Base-by-base conservation (phyloP, 2,329 filamentous ascomycete species). In the Thelonectria olida region DNA sequence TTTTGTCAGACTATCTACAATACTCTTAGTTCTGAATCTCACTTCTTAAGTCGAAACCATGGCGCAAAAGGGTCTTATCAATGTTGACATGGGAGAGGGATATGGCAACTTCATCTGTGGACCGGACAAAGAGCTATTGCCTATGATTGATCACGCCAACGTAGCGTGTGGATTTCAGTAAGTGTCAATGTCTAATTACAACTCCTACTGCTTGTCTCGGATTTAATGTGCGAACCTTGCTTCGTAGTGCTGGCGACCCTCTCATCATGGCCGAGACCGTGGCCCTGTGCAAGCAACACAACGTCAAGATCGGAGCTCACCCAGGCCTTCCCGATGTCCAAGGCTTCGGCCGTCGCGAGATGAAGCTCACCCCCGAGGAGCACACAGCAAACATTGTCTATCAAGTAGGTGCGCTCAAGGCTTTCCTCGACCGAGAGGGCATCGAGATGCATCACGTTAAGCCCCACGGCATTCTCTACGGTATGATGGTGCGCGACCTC, bases 131-230 rank as follows among this genome's bases (percentile, higher is more conserved):
- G 84, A 88, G 56, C 74, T 89, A 10, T 81, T 89, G 38, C 85
- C 85, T 4, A 74, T 87, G 59, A 86, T 88, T 63, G 85, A 88
- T 68, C 80, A 85, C 71, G 86, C 86, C 34, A 88, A 88, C 66
- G 73, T 88, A 9, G 86, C 86, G 12, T 88, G 85, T 65, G 84
- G 84, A 8, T 85, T 86, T 62, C 85, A 87, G 69, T 67, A 51
- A 64, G 66, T 61, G n/a, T n/a, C n/a, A n/a, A n/a, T n/a, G n/a
- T n/a, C n/a, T n/a, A n/a, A n/a, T n/a, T n/a, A n/a, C n/a, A n/a
- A n/a, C n/a, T n/a, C n/a, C n/a, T n/a, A n/a, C n/a, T n/a, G n/a
- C n/a, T n/a, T n/a, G n/a, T n/a, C n/a, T n/a, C n/a, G n/a, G n/a
- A n/a, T n/a, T n/a, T n/a, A n/a, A n/a, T n/a, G n/a, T n/a, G n/a